Evolutionary conservation across 2,329 filamentous ascomycete genomes (phyloP).

Genomic region (Xylariaceae sp.): DNA sequence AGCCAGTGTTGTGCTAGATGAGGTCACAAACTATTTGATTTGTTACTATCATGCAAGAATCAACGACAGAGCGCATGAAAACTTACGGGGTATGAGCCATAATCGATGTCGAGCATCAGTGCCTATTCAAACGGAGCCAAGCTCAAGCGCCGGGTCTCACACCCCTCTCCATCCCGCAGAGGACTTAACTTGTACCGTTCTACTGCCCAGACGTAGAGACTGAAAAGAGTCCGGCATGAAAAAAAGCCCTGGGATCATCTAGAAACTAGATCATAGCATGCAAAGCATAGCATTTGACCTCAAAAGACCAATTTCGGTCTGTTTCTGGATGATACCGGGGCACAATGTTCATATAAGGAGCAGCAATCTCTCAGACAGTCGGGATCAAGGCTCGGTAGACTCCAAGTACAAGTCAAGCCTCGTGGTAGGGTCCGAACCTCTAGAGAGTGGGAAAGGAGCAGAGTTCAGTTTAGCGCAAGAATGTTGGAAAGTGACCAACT

Average conservation of each 20-base stretch:
- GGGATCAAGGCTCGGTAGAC: neutral
- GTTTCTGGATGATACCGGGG: slow-evolving; percentile 1
- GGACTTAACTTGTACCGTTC: slow-evolving; percentile 1
- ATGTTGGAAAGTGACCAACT: neutral
- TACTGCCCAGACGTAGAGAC: neutral
- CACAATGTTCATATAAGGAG: neutral
- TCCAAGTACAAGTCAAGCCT: neutral
- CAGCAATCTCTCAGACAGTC: neutral
- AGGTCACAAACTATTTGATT: slow-evolving; percentile 1
- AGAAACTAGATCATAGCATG: neutral
- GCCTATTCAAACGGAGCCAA: slow-evolving; percentile 1
- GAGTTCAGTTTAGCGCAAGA: neutral
- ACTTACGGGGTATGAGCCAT: slow-evolving; percentile 5
- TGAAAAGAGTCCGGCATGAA: slow-evolving; percentile 1
- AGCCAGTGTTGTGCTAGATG: slow-evolving; percentile 1
- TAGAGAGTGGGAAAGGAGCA: neutral
- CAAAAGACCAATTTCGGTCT: neutral
- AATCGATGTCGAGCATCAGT: slow-evolving; percentile 3
- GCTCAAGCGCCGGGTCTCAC: slow-evolving; percentile 4
- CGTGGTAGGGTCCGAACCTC: neutral
- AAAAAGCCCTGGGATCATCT: slow-evolving; percentile 1
- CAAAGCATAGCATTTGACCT: slow-evolving; percentile 2
- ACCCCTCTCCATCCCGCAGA: neutral
- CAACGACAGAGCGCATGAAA: neutral
- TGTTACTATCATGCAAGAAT: neutral